Conservation (phyloP, 768 basidiomycete species). For the Tylopilus balloui region DNA sequence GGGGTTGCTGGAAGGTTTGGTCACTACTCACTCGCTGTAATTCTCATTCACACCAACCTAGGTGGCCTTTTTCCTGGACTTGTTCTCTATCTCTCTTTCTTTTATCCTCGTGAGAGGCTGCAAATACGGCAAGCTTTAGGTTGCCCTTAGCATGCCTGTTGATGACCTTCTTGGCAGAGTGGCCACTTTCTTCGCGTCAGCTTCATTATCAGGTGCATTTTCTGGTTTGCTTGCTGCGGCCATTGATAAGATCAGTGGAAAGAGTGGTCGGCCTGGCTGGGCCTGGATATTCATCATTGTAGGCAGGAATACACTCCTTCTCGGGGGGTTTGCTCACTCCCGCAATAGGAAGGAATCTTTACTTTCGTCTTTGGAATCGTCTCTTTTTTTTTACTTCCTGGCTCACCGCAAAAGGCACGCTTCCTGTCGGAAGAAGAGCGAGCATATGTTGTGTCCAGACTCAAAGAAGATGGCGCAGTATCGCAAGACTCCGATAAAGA, state of each 20-base stretch:
- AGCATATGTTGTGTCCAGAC: conserved; percentile 36
- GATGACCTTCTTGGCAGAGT: conserved; percentile 24
- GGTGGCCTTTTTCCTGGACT: conserved; percentile 57
- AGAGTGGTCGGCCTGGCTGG: conserved; percentile 52
- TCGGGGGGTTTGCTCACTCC: neutral
- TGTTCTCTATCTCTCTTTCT: conserved; percentile 53
- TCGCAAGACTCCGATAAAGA: conserved; percentile 37
- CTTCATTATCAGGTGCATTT: conserved; percentile 56
- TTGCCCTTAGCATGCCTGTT: neutral
- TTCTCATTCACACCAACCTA: conserved; percentile 19
- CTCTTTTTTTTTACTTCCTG: conserved; percentile 48
- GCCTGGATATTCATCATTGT: conserved; percentile 57
- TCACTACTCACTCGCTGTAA: neutral
- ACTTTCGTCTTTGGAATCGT: conserved; percentile 53
- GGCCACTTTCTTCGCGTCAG: conserved; percentile 37
- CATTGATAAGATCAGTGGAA: conserved; percentile 54
- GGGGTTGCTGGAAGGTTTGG: conserved; percentile 57
- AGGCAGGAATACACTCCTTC: neutral
- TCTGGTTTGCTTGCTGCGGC: conserved; percentile 61
- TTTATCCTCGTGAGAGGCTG: conserved; percentile 32
- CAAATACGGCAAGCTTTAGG: conserved; percentile 17
- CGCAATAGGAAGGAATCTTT: conserved; percentile 51
- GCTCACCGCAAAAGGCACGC: conserved; percentile 38
- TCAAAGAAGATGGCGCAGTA: conserved; percentile 29
- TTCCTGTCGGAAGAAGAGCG: conserved; percentile 53